These are phyloP conservation scores for Dothidotthia symphoricarpi DNA, from an alignment of 2,329 filamentous ascomycete species.

Conservation along the genomic window DNA sequence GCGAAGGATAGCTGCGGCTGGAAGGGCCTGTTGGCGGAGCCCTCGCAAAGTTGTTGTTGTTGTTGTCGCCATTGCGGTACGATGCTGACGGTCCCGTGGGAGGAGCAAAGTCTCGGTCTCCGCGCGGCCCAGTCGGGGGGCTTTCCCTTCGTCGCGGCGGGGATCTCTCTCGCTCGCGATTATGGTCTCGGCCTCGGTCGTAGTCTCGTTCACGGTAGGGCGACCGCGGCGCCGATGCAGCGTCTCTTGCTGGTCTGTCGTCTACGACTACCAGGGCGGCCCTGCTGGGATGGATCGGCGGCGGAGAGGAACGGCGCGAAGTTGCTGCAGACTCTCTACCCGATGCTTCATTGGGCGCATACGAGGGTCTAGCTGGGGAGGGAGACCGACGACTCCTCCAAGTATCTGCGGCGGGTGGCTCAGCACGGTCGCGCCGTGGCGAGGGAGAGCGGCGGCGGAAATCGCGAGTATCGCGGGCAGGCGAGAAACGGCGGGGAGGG, in stretches of 20 bases:
- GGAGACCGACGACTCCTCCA: conserved; percentile 55
- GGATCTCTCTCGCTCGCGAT: conserved; percentile 32
- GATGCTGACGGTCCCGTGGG: conserved; percentile 39
- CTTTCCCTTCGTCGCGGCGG: conserved; percentile 41
- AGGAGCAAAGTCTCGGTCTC: conserved; percentile 38
- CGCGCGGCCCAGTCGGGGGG: conserved; percentile 38
- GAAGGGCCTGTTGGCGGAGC: conserved; percentile 43
- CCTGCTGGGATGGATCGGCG: conserved; percentile 55
- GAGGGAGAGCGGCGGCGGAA: conserved; percentile 56
- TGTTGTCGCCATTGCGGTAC: conserved; percentile 39
- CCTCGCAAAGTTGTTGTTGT: conserved; percentile 33
- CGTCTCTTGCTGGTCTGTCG: conserved; percentile 24
- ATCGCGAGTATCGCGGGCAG: conserved; percentile 46
- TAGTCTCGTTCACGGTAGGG: conserved; percentile 39
- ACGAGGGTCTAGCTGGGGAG: conserved; percentile 45
- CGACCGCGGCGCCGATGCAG: conserved; percentile 35
- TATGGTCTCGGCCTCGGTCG: conserved; percentile 26
- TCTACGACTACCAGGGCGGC: conserved; percentile 45
- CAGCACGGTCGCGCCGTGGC: conserved; percentile 51
- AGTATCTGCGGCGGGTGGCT: conserved; percentile 49
- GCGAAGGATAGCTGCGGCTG: conserved; percentile 37
- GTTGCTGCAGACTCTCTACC: conserved; percentile 56
- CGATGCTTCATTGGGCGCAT: conserved; percentile 50
- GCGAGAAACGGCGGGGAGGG: conserved; percentile 45
- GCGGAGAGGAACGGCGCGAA: conserved; percentile 63